Evolutionary conservation across 2,329 filamentous ascomycete species (phyloP).

Genomic region (Calonectria montana): DNA sequence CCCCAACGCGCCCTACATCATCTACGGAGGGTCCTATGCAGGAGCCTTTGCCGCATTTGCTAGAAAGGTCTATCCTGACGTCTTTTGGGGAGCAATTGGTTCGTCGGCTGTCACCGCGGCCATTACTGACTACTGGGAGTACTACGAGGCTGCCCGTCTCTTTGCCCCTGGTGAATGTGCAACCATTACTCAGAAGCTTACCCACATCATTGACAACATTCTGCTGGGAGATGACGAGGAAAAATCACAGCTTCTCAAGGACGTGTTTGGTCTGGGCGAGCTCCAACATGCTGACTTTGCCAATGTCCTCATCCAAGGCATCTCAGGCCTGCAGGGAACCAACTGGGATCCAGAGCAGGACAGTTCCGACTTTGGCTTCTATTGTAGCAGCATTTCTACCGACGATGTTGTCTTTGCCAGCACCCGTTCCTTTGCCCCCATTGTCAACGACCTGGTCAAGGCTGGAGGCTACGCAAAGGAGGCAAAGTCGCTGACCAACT

Average conservation of each 20-base stretch:
- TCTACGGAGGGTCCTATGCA: constrained; percentile 87
- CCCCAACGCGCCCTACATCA: constrained; percentile 75
- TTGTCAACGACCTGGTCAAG: constrained; percentile 53
- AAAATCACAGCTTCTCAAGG: constrained; percentile 60
- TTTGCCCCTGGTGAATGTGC: constrained; percentile 72
- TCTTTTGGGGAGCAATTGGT: constrained; percentile 83
- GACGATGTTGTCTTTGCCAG: constrained; percentile 54
- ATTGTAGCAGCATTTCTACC: constrained; percentile 61
- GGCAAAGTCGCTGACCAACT: constrained; percentile 50
- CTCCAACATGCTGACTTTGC: constrained; percentile 63
- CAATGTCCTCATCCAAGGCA: constrained; percentile 52
- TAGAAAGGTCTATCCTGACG: constrained; percentile 79
- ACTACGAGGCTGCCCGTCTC: constrained; percentile 62
- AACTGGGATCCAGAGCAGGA: constrained; percentile 66
- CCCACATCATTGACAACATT: constrained; percentile 63
- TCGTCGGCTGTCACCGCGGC: constrained; percentile 84
- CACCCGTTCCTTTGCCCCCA: constrained; percentile 48
- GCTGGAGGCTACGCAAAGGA: constrained; percentile 55
- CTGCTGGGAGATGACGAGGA: constrained; percentile 53
- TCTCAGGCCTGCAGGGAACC: constrained; percentile 57
- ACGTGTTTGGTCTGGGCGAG: constrained; percentile 59
- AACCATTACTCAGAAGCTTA: constrained; percentile 68
- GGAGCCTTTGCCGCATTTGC: constrained; percentile 83
- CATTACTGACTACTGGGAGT: constrained; percentile 81
- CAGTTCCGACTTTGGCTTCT: constrained; percentile 54